These are phyloP conservation scores for Aspergillus panamensis DNA, from an alignment of 495 filamentous ascomycete species.

Conservation along the genomic window DNA sequence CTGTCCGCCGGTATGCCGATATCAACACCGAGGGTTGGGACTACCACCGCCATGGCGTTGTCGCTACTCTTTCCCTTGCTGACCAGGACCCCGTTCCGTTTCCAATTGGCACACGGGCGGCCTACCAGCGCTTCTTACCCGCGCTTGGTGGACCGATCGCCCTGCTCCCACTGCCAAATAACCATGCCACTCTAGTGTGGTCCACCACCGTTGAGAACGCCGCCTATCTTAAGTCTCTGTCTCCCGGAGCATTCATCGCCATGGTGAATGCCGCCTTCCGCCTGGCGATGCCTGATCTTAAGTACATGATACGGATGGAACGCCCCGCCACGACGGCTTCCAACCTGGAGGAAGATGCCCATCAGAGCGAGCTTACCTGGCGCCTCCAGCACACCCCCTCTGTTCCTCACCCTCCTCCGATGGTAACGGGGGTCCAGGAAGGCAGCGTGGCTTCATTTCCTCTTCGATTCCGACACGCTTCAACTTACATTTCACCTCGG, in stretches of 20 bases:
- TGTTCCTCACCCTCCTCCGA: conserved; percentile 49
- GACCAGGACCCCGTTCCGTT: conserved; percentile 35
- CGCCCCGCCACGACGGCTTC: conserved; percentile 27
- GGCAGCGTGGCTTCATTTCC: conserved; percentile 88
- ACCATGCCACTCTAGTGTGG: conserved; percentile 85
- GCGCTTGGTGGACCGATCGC: conserved; percentile 77
- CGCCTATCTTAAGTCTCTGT: conserved; percentile 71
- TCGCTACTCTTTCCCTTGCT: conserved; percentile 77
- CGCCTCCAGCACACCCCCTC: conserved; percentile 65
- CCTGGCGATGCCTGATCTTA: conserved; percentile 70
- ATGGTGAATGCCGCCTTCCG: conserved; percentile 95
- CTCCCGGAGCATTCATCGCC: conserved; percentile 67
- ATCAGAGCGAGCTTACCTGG: conserved; percentile 78
- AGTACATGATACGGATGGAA: conserved; percentile 67
- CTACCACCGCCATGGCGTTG: conserved; percentile 84
- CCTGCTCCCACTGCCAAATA: conserved; percentile 81
- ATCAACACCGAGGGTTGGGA: conserved; percentile 89
- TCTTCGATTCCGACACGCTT: conserved; percentile 82
- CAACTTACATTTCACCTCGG: conserved; percentile 84
- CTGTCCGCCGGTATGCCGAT: conserved; percentile 83
- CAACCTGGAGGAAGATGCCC: conserved; percentile 28
- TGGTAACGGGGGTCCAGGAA: conserved; percentile 65
- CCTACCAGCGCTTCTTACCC: conserved; percentile 94
- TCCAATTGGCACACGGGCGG: conserved; percentile 55
- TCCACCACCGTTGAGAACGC: conserved; percentile 79